Evolutionary conservation across 371 early-diverging fungal genomes (phyloP), one percentile per base, ranked within the genome.

Genomic region (Lichtheimia ramosa): DNA sequence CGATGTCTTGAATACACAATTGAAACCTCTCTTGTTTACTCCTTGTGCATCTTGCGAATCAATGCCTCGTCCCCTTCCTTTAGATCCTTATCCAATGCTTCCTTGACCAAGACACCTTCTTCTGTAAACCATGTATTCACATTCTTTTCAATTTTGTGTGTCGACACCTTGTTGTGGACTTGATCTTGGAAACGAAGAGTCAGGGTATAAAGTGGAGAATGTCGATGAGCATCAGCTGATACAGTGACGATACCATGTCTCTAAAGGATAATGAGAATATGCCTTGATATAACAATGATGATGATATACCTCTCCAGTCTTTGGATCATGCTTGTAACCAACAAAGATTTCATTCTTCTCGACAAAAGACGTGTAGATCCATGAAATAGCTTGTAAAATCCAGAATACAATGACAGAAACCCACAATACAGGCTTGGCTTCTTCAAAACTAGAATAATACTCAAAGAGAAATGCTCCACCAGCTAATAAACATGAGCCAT

Each of bases 321-420:
- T 55, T 23, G 50, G 16, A 53, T 61, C 56, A 21, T 63, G 54
- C 46, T 68, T 68, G 21, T 56, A 58, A 13, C 79, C 79, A 39
- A 58, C 54, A 64, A 76, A 80, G 6, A 80, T 62, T 27, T 70
- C 73, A 20, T 67, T 59, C 43, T 72, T 74, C 43, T 76, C 75
- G 8, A 73, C 59, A 53, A 71, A 60, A 6, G 48, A 54, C 24
- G 50, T 56, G 42, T 79, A 79, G 23, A 40, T 50, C 62, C 62
- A 64, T 15, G 50, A 43, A 18, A 62, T 27, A 5, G 41, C 8
- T 21, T 79, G 75, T 34, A 76, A 46, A 8, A 71, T 24, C 73
- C 75, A 79, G 28, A 65, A 79, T 0, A 63, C 56, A 14, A 66
- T 48, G 3, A 79, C 80, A 43, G 75, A 63, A 1, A 62, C 52